Base-by-base conservation (phyloP, 2,329 filamentous ascomycete genomes). In the Colletotrichum endophyticum region DNA sequence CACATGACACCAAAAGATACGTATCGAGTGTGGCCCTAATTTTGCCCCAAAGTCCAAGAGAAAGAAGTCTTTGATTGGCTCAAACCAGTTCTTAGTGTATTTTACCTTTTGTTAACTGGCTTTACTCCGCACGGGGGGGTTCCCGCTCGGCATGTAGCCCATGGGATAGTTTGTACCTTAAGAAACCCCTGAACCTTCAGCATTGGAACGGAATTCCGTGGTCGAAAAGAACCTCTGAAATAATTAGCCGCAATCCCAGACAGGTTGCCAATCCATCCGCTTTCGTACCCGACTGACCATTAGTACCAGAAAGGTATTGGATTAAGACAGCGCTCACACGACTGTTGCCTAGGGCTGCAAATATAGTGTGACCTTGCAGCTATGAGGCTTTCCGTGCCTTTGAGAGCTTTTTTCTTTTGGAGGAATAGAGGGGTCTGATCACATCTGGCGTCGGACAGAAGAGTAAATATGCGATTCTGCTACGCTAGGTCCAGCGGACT, bases 281-380 rank as follows among this genome's bases (percentile, higher is more conserved):
- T 44, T 2, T 11, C 19, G 8, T 44, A 12, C 39, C 1, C 3
- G 19, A 0, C 16, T n/a, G 19, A 0, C 19, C 39, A 2, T 49
- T 49, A 6, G 22, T 13, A 4, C 2, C n/a, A 49, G 11, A 22
- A 22, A 12, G n/a, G 0, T 4, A 4, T 22, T 49, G 22, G 11
- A 49, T 22, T 0, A 49, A 49, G 44, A 2, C 19, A 13, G 44
- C 19, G 44, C 44, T 49, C 22, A 49, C 44, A 22, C 44, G 1
- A 49, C 0, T 13, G 1, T 13, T 22, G 11, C n/a, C 19, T 49
- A 49, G 44, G 3, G n/a, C 3, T 49, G 44, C 19, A 22, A 49
- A 49, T 49, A 49, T 2, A 49, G 44, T 49, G 19, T n/a, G 3
- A 11, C 44, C 44, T 49, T 49, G 44, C 44, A 49, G 44, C 19